Percentiles rank a stretch among this genome's conserved stretches.
Evolutionary conservation across 169 alveolate species (phyloP).

Genomic region (Plasmodium fragile): DNA sequence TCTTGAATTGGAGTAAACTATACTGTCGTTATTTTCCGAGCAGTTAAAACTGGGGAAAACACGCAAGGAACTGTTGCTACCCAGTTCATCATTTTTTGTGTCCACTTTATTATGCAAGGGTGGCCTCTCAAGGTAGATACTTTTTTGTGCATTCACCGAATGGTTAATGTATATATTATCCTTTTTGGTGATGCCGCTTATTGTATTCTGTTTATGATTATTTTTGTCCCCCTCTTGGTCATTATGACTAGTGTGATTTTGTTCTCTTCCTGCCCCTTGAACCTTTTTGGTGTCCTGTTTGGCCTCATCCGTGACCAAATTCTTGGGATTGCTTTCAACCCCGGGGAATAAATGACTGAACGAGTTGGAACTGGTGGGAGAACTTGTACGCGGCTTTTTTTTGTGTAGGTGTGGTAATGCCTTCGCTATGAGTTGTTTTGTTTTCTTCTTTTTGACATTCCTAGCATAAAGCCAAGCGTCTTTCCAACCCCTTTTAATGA

Average conservation of each 20-base stretch:
- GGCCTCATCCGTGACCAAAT: not conserved
- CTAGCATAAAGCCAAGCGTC: conserved; percentile 85
- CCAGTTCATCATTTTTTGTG: not conserved
- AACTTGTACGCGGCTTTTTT: not conserved
- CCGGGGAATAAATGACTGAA: not conserved
- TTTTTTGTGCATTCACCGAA: not conserved
- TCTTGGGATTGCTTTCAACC: not conserved
- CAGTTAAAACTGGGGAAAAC: not conserved
- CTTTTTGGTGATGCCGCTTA: not conserved
- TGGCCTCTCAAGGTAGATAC: not conserved
- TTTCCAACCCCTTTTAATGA: conserved; percentile 91
- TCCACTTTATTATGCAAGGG: not conserved
- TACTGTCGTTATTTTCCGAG: not conserved
- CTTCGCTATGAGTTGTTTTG: conserved; percentile 6
- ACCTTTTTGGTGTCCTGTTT: not conserved
- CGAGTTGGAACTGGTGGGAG: not conserved
- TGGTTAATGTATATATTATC: not conserved
- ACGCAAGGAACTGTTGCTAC: not conserved
- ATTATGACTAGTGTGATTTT: not conserved
- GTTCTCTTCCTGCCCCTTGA: not conserved
- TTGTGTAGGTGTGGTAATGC: not conserved
- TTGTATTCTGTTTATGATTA: not conserved
- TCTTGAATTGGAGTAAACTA: not conserved
- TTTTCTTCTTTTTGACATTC: conserved; percentile 37
- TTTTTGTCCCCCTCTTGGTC: not conserved